These are phyloP conservation scores for Celoporthe dispersa DNA, from an alignment of 2,329 filamentous ascomycete species.

Conservation along the genomic window DNA sequence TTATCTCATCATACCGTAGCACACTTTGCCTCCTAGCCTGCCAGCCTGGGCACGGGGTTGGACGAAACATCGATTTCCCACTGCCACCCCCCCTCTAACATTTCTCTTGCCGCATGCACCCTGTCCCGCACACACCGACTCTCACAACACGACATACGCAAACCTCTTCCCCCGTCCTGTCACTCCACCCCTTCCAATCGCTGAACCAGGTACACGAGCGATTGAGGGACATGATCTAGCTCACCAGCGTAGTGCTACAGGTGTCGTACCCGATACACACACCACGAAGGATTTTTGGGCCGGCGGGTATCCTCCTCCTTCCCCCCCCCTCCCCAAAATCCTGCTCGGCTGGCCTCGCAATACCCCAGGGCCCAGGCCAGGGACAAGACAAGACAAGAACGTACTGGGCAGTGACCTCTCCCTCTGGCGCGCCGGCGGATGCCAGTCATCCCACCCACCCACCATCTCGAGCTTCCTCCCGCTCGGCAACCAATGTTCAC, in stretches of 20 bases:
- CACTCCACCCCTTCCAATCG: constrained; percentile 3
- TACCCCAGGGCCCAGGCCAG: background rate
- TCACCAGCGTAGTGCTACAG: constrained; percentile 3
- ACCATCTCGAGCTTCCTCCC: constrained; percentile 32
- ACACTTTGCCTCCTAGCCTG: constrained; percentile 4
- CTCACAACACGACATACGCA: constrained; percentile 17
- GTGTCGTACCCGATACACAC: constrained; percentile 21
- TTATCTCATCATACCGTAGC: constrained; percentile 22
- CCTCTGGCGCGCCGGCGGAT: constrained; percentile 26
- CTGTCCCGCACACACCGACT: constrained; percentile 28
- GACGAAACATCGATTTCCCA: constrained; percentile 25
- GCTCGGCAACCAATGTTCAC: constrained; percentile 54
- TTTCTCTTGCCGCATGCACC: constrained; percentile 11
- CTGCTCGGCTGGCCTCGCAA: background rate
- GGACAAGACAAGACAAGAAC: background rate
- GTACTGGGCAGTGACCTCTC: background rate
- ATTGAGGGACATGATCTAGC: constrained; percentile 18
- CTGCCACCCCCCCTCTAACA: constrained; percentile 15
- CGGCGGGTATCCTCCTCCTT: constrained; percentile 7
- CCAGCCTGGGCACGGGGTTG: background rate
- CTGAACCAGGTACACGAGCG: constrained; percentile 15
- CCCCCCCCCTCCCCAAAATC: background rate
- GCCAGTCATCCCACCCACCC: constrained; percentile 38
- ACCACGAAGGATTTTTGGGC: constrained; percentile 12
- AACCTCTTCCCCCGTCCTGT: background rate